These are phyloP conservation scores for Cladosporium sphaerospermum DNA, from an alignment of 2,329 filamentous ascomycete genomes.

Conservation along the genomic window DNA sequence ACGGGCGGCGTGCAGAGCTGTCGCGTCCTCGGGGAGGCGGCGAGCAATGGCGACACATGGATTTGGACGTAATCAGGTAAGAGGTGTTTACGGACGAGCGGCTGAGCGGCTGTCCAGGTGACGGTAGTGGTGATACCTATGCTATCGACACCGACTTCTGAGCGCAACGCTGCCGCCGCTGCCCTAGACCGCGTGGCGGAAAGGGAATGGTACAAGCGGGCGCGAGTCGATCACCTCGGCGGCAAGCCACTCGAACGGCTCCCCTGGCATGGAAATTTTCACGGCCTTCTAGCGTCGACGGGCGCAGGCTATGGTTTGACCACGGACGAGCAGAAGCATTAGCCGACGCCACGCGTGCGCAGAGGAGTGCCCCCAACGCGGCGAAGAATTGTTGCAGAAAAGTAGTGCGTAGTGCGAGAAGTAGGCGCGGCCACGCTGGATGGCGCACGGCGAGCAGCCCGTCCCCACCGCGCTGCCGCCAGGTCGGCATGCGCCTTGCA, in stretches of 20 bases:
- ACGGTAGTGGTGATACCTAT: too few species aligned
- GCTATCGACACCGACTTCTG: too few species aligned
- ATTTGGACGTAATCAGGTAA: too few species aligned
- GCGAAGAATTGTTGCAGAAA: background rate
- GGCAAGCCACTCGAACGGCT: too few species aligned
- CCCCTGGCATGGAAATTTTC: slow-evolving; percentile 10
- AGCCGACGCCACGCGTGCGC: background rate
- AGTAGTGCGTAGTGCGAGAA: background rate
- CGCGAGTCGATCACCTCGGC: slow-evolving; percentile 9
- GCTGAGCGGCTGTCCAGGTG: too few species aligned
- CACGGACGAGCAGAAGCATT: background rate
- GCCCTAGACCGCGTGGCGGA: too few species aligned
- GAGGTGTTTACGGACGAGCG: too few species aligned
- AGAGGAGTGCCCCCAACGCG: background rate
- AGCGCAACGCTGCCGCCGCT: too few species aligned
- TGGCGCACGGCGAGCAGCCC: background rate
- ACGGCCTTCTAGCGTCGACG: slow-evolving; percentile 8
- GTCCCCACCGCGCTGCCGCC: slow-evolving; percentile 1
- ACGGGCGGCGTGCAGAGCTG: too few species aligned
- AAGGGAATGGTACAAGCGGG: background rate
- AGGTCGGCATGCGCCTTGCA: slow-evolving; percentile 6
- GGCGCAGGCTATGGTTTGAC: background rate
- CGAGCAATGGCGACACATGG: too few species aligned
- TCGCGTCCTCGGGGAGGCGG: too few species aligned
- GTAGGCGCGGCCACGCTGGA: background rate